Conservation (phyloP, 805 yeast species). For the Metschnikowia corniflorae region DNA sequence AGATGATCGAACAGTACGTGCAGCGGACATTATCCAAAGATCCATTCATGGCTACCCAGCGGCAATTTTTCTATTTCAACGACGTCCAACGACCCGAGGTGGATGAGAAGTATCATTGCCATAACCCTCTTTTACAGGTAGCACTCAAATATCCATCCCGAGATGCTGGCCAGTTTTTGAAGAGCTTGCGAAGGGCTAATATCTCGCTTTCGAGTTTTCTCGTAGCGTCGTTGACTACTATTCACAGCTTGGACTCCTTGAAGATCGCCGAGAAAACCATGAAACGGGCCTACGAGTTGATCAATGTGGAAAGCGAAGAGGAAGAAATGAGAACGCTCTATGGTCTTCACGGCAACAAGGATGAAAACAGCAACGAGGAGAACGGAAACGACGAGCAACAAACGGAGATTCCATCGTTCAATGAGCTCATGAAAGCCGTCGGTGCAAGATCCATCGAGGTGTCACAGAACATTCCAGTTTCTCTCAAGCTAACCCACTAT, state of each 20-base stretch:
- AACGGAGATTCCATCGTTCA: background rate
- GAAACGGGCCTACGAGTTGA: constrained; percentile 1
- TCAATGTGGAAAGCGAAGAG: background rate
- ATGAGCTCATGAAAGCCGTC: constrained; percentile 1
- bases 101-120: background rate
- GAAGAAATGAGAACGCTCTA: background rate
- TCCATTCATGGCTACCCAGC: constrained; percentile 3
- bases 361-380: too few relatives aligned
- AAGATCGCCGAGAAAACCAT: constrained; percentile 1
- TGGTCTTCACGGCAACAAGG: background rate
- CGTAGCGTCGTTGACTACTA: background rate
- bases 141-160: background rate
- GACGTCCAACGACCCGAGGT: constrained; percentile 3
- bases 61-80: constrained; percentile 25
- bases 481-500: constrained; percentile 23
- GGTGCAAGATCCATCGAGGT: constrained; percentile 7
- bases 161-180: constrained; percentile 1
- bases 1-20: constrained; percentile 21
- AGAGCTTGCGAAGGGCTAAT: background rate
- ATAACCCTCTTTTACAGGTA: background rate
- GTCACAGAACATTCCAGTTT: constrained; percentile 5
- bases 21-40: constrained; percentile 11
- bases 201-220: constrained; percentile 2
- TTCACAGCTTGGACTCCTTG: constrained; percentile 1
- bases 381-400: background rate